phyloP scores from a whole-genome alignment of 306 rosid genomes.

The Prunus persica region Prunus_persica_NCBIv2 NC_034009.1:26288501-26289000 shows the following conservation, averaged over 20 bases:
- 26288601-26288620: conserved; percentile 84
- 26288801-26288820: conserved; percentile 34
- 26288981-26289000: neutral
- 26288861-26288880: conserved; percentile 85
- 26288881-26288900: conserved; percentile 80
- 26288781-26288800: neutral
- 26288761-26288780: neutral
- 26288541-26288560: conserved; percentile 96
- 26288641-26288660: neutral
- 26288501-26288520: neutral
- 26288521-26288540: conserved; percentile 79
- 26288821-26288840: conserved; percentile 73
- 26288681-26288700: neutral
- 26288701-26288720: neutral
- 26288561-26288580: conserved; percentile 75
- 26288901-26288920: conserved; percentile 87
- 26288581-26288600: conserved; percentile 94
- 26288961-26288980: neutral
- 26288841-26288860: conserved; percentile 86
- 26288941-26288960: conserved; percentile 38
- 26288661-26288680: neutral
- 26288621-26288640: conserved; percentile 37
- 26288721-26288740: neutral
- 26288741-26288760: neutral
- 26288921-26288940: conserved; percentile 93